Evolutionary conservation across 2,329 filamentous ascomycete species (phyloP), one percentile per base, ranked within the genome.

Genomic region (Aureobasidium zeae): DNA sequence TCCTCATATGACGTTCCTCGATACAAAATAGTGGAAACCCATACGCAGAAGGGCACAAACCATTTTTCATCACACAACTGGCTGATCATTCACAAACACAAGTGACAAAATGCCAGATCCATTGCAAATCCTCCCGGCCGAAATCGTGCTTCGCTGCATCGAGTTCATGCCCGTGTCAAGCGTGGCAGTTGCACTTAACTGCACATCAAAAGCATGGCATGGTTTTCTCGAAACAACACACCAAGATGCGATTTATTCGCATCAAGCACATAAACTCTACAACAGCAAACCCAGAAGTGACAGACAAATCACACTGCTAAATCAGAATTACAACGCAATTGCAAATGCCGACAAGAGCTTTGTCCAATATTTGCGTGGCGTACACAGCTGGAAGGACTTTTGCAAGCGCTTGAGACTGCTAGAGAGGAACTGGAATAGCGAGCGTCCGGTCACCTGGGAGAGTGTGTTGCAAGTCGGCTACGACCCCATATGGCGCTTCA

Each of bases 401-500:
- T 70, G 67, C 54, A 62, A 60, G 46, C 60, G 63, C 3, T 62
- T 65, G 52, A 61, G 56, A 1, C 50, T 66, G 12, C 58, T 71
- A 12, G 46, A 53, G 9, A 53, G 55, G 30, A 67, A 66, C 25
- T 70, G 66, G 67, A 52, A 53, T 12, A 43, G 51, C 4, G 44
- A 50, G 7, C 49, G 46, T 2, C 67, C 66, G 0, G 48, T 56
- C 4, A 62, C 57, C 11, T 57, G 56, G 16, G 66, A 68, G 36
- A 62, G 59, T 2, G 57, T 66, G 17, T 51, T 69, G 13, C 63
- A 68, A 36, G 54, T 68, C 19, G 62, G 62, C 32, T 60, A 60
- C 32, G 55, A 63, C 41, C 61, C 63, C 0, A 57, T 70, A 24
- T 71, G 67, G 67, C 60, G 67, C 1, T 70, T 70, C 49, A 58